A percentile compares a stretch with the other conserved stretches of the same genome.
phyloP scores from a whole-genome alignment of 2,329 filamentous ascomycete species.

The Cytospora leucostoma region DNA sequence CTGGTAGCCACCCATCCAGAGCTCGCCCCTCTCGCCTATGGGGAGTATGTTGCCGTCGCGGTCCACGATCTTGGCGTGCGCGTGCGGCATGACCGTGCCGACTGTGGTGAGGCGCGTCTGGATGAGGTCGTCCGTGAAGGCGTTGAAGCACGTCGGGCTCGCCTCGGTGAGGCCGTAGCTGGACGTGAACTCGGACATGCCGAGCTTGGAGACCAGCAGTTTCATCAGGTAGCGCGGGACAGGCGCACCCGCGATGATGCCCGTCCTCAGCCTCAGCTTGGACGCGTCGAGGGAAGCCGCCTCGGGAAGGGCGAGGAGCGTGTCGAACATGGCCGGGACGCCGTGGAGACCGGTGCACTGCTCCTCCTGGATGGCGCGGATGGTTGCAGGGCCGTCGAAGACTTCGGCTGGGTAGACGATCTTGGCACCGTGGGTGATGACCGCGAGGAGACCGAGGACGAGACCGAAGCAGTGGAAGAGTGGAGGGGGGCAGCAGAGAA shows the following conservation, averaged over 20 bases:
- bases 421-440: conserved; percentile 72
- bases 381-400: conserved; percentile 67
- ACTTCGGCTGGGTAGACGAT: conserved; percentile 76
- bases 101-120: conserved; percentile 69
- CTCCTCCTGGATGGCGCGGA: conserved; percentile 67
- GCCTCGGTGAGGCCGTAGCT: conserved; percentile 77
- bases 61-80: conserved; percentile 76
- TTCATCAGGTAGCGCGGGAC: conserved; percentile 77
- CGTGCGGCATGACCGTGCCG: conserved; percentile 74
- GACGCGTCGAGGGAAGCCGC: conserved; percentile 41
- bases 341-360: conserved; percentile 75
- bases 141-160: conserved; percentile 78
- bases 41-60: conserved; percentile 65
- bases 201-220: conserved; percentile 67
- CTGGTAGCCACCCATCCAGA: conserved; percentile 78
- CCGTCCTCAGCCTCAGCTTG: conserved; percentile 63
- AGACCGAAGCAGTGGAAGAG: conserved; percentile 87
- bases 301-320: conserved; percentile 52
- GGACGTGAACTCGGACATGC: conserved; percentile 73
- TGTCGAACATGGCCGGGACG: conserved; percentile 83
- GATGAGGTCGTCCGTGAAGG: conserved; percentile 72
- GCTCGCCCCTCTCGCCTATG: conserved; percentile 68
- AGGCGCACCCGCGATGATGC: conserved; percentile 77
- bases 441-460: conserved; percentile 72
- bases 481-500: conserved; percentile 79